Base-by-base conservation (phyloP, 148 eudicot genomes). In the Selenicereus undatus region DNA sequence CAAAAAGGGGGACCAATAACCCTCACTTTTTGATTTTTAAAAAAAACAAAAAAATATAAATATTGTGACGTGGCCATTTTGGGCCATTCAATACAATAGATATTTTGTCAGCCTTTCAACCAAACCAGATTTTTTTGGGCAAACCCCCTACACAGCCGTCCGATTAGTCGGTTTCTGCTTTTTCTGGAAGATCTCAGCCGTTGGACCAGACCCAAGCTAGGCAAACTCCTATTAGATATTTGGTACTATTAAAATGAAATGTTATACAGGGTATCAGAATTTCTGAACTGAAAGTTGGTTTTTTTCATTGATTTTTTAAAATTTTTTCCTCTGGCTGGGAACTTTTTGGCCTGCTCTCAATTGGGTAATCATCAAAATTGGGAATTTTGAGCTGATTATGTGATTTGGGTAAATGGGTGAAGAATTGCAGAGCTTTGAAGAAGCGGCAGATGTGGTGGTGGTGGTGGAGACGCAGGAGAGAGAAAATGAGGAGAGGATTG, bases 391-490 rank as follows among this genome's bases (percentile, higher is more conserved):
- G 69, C 43, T 54, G 52, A 74, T 50, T 20, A 29, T 18, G 50
- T 74, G 52, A 71, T 32, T 8, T 12, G 39, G 62, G 22, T 77
- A 58, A 83, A 89, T 88, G 92, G 92, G 90, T 17, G 93, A 88
- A 82, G 87, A 85, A n/a, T 86, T 80, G 71, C 50, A 73, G 73
- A 86, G 86, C 78, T 77, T 85, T 60, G 91, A 85, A 78, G 86
- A 76, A 50, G 85, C 16, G n/a, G 75, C 81, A 81, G 88, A 82
- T 18, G 58, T 86, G 70, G 83, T 81, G 79, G 80, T 65, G 27
- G 78, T 73, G 70, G 77, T 60, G 30, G 73, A 79, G 32, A n/a
- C 10, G 72, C 54, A 76, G 56, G 58, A 75, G 72, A 78, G 80
- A 39, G 71, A 27, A 11, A 32, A 16, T 12, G 82, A 76, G 73